A percentile compares a stretch with the other conserved stretches of the same genome.
These are phyloP conservation scores for Vaccinium vitisidaea DNA, from an alignment of 148 eudicot genomes.

Conservation along the genomic window DNA sequence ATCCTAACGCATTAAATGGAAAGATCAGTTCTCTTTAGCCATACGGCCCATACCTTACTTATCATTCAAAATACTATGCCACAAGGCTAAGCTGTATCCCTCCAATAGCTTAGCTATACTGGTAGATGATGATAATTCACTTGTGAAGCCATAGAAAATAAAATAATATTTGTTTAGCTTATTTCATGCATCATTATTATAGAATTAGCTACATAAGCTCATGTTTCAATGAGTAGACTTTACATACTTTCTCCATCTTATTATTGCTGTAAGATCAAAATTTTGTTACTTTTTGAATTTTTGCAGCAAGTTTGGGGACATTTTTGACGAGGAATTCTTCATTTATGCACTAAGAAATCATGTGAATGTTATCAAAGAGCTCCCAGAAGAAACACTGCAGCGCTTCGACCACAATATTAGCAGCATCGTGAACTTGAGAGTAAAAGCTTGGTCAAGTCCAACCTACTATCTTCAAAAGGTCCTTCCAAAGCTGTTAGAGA, in stretches of 20 bases:
- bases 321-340: constrained; percentile 95
- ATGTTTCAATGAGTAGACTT: background rate
- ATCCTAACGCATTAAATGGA: background rate
- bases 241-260: background rate
- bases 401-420: constrained; percentile 87
- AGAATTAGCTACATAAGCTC: background rate
- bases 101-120: background rate
- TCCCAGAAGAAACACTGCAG: constrained; percentile 73
- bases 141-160: background rate
- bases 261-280: constrained; percentile 6
- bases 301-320: constrained; percentile 88
- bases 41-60: background rate
- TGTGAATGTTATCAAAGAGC: constrained; percentile 77
- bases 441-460: constrained; percentile 97
- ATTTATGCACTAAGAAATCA: constrained; percentile 78
- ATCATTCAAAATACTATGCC: background rate
- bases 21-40: background rate
- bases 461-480: constrained; percentile 80
- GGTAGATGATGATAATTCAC: background rate
- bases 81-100: background rate
- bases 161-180: background rate
- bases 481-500: constrained; percentile 68
- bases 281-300: constrained; percentile 9
- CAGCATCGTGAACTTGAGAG: constrained; percentile 88
- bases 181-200: background rate